Conservation (phyloP, 208 protist genomes). For the Porcisia deanei region DNA sequence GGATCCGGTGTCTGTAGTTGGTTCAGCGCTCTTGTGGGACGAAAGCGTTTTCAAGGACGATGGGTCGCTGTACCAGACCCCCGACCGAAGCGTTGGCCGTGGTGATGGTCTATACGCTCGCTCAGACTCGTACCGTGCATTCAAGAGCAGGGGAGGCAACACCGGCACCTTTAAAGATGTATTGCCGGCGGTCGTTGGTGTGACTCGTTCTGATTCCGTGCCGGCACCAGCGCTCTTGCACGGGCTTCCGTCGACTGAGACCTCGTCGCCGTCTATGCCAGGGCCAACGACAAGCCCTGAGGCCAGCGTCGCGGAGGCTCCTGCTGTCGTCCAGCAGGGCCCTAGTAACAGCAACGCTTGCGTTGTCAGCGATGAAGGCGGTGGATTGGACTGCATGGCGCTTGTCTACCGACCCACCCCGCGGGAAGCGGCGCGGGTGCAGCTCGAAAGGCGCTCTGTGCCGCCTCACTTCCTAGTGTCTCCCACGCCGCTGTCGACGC, state of each 20-base stretch:
- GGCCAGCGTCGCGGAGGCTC: background rate
- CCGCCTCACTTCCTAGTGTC: background rate
- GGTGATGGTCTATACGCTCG: background rate
- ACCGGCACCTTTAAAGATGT: conserved; percentile 3
- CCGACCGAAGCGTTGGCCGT: background rate
- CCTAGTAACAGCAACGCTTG: background rate
- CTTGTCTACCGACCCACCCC: conserved; percentile 7
- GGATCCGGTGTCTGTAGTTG: background rate
- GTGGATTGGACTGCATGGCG: background rate
- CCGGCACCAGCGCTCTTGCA: conserved; percentile 12
- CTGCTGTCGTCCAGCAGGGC: background rate
- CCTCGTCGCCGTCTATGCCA: background rate
- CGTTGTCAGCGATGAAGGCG: background rate
- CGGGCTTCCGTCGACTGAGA: conserved; percentile 1
- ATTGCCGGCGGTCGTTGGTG: conserved; percentile 9
- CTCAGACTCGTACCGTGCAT: background rate
- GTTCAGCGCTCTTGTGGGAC: background rate
- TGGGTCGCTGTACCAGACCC: background rate
- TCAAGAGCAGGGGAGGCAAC: background rate
- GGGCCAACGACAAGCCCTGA: background rate
- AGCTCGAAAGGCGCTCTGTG: background rate
- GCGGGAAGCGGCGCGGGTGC: conserved; percentile 7
- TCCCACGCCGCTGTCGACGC: background rate
- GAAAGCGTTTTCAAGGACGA: background rate
- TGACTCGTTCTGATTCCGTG: conserved; percentile 7